Evolutionary conservation across 805 yeast genomes (phyloP).

Genomic region (Cyberlindnera mrakii): DNA sequence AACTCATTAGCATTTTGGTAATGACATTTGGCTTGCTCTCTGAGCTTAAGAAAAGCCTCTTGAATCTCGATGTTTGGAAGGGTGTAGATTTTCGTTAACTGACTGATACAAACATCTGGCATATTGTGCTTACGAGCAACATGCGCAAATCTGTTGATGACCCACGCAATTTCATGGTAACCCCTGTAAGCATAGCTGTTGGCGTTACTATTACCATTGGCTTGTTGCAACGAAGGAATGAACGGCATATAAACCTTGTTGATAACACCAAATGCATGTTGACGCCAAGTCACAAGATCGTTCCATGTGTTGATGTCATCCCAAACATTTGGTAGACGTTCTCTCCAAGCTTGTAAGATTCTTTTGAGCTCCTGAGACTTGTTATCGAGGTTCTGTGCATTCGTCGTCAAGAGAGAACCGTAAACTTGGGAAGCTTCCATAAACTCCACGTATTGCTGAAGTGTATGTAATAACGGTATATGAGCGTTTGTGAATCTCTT

Average conservation of each 20-base stretch:
- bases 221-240: conserved; percentile 76
- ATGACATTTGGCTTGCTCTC: conserved; percentile 98
- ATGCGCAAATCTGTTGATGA: conserved; percentile 94
- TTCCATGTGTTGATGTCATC: conserved; percentile 98
- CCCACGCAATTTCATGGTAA: conserved; percentile 99
- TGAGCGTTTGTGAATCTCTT: conserved; percentile 72
- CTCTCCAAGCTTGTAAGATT: conserved; percentile 96
- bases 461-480: conserved; percentile 81
- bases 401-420: conserved; percentile 79
- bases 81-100: conserved; percentile 88
- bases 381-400: conserved; percentile 84
- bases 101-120: conserved; percentile 94
- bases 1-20: conserved; percentile 87
- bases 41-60: conserved; percentile 90
- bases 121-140: conserved; percentile 95
- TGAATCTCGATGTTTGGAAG: conserved; percentile 97
- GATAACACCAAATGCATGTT: conserved; percentile 94
- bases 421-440: conserved; percentile 96
- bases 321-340: conserved; percentile 92
- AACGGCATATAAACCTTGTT: conserved; percentile 92
- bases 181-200: conserved; percentile 96
- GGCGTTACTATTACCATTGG: conserved; percentile 59
- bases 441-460: conserved; percentile 96
- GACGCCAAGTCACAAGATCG: conserved; percentile 96
- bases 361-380: conserved; percentile 93